A percentile compares a stretch with the other conserved stretches of the same genome.
phyloP scores from a whole-genome alignment of 2,329 filamentous ascomycete genomes.

The Mycosphaerella arachidis region DNA sequence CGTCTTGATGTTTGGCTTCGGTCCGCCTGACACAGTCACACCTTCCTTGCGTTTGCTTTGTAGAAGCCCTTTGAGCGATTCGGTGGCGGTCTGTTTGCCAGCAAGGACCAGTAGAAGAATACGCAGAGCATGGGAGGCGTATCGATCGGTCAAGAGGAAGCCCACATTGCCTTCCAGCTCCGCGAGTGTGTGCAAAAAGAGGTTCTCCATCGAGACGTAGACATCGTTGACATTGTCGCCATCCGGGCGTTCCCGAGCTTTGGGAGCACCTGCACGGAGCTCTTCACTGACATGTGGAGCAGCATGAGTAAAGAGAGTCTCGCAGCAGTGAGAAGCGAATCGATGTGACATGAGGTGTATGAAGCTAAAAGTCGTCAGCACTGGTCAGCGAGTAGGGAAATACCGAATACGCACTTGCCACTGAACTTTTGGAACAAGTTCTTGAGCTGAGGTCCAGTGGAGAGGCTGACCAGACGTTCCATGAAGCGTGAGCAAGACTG shows the following conservation, averaged over 20 bases:
- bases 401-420: constrained; percentile 56
- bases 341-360: constrained; percentile 86
- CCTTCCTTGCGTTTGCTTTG: constrained; percentile 93
- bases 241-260: constrained; percentile 35
- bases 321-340: constrained; percentile 95
- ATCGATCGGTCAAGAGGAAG: constrained; percentile 78
- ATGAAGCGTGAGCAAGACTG: constrained; percentile 91
- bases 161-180: constrained; percentile 83
- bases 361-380: constrained; percentile 50
- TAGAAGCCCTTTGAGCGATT: constrained; percentile 66
- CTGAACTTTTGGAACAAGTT: constrained; percentile 78
- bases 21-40: constrained; percentile 56
- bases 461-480: constrained; percentile 83
- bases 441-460: constrained; percentile 76
- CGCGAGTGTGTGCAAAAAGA: constrained; percentile 77
- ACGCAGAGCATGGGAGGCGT: constrained; percentile 85
- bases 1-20: constrained; percentile 47
- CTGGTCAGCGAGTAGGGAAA: not conserved
- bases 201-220: constrained; percentile 68
- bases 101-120: constrained; percentile 82
- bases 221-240: constrained; percentile 48
- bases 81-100: constrained; percentile 70
- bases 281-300: constrained; percentile 76
- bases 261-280: constrained; percentile 46
- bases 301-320: constrained; percentile 81